Conservation (phyloP, 73 alveolate genomes). For the Effrenium voratum region DNA sequence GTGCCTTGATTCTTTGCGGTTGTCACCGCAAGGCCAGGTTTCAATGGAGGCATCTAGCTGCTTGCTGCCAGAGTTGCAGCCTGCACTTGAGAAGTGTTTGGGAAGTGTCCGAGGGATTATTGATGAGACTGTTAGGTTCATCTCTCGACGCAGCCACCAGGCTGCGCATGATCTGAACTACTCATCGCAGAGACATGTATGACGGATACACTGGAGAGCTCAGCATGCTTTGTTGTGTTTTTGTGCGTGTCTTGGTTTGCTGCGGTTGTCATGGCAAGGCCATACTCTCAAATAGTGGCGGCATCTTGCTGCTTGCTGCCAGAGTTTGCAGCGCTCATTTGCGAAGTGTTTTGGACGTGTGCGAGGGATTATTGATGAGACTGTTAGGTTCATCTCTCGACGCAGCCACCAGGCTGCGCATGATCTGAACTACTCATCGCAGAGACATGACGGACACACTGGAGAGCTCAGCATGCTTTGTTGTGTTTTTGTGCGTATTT, state of each 20-base stretch:
- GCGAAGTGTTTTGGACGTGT: too few species aligned
- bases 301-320: too few species aligned
- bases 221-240: neutral
- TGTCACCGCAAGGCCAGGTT: too few species aligned
- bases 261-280: neutral
- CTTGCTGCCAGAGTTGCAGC: neutral
- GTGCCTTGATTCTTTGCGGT: too few species aligned
- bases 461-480: too few species aligned
- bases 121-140: constrained; percentile 42
- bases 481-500: too few species aligned
- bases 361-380: constrained; percentile 7
- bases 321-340: too few species aligned
- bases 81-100: neutral
- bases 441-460: neutral
- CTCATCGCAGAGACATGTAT: constrained; percentile 18
- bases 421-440: constrained; percentile 56
- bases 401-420: constrained; percentile 45
- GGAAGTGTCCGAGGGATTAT: neutral
- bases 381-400: constrained; percentile 75
- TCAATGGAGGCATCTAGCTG: too few species aligned
- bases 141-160: constrained; percentile 38
- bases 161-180: constrained; percentile 56
- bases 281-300: too few species aligned
- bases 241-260: neutral
- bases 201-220: neutral